A percentile compares a stretch with the other conserved stretches of the same genome.
Conservation (phyloP, 257 asterid species). For the Asclepias syriaca region DNA sequence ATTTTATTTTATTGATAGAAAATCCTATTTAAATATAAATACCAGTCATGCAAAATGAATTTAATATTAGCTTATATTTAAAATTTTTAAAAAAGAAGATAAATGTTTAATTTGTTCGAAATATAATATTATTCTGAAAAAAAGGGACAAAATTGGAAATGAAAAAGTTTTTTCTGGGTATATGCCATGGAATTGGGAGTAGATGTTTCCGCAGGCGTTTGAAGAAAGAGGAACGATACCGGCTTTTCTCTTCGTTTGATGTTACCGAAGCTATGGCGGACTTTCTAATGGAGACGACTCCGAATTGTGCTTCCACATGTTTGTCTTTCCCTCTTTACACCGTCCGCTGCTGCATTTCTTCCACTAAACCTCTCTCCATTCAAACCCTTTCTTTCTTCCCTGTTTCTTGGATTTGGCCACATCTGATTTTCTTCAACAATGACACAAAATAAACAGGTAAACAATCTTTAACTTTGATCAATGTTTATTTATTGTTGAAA, state of each 20-base stretch:
- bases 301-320: not conserved
- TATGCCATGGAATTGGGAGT: too few relatives aligned
- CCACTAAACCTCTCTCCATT: not conserved
- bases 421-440: not conserved
- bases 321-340: not conserved
- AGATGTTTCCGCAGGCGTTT: not conserved
- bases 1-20: too few relatives aligned
- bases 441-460: conserved; percentile 1
- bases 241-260: conserved; percentile 1
- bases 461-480: not conserved
- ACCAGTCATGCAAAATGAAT: too few relatives aligned
- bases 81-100: too few relatives aligned
- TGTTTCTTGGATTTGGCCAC: not conserved
- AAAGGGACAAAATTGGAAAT: too few relatives aligned
- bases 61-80: too few relatives aligned
- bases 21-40: too few relatives aligned
- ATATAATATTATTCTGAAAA: too few relatives aligned
- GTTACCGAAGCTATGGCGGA: conserved; percentile 9
- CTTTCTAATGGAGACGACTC: not conserved
- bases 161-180: too few relatives aligned
- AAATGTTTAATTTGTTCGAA: too few relatives aligned
- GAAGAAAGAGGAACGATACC: not conserved
- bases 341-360: not conserved
- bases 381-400: not conserved
- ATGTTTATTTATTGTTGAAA: not conserved